Conservation (phyloP, 2,329 filamentous ascomycete genomes). For the Aaosphaeria arxii region DNA sequence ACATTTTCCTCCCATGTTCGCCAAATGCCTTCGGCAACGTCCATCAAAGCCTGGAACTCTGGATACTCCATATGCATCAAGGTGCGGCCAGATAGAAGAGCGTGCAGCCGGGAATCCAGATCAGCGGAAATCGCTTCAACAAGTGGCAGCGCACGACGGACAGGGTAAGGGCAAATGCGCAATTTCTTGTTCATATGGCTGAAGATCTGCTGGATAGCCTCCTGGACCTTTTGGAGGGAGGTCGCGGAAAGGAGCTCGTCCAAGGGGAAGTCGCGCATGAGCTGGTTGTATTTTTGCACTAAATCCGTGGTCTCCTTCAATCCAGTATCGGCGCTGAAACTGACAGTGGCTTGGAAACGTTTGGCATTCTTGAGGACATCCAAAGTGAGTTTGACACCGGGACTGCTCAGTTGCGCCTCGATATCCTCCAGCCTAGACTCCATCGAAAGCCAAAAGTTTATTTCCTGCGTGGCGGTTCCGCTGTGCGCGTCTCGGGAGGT, state of each 20-base stretch:
- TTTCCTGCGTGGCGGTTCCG: conserved; percentile 88
- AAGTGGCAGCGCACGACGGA: conserved; percentile 85
- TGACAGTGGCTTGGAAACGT: conserved; percentile 95
- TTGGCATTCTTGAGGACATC: conserved; percentile 96
- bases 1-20: conserved; percentile 90
- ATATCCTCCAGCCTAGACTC: conserved; percentile 90
- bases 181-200: conserved; percentile 96
- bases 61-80: conserved; percentile 90
- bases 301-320: conserved; percentile 93
- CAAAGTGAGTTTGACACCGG: conserved; percentile 85
- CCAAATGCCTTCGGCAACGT: conserved; percentile 80
- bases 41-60: conserved; percentile 85
- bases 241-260: conserved; percentile 93
- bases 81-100: conserved; percentile 78
- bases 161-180: conserved; percentile 92
- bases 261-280: conserved; percentile 96
- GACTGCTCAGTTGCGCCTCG: conserved; percentile 80
- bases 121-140: conserved; percentile 96
- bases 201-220: conserved; percentile 88
- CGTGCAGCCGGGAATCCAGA: conserved; percentile 81
- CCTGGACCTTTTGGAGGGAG: conserved; percentile 81
- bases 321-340: conserved; percentile 93
- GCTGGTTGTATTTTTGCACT: conserved; percentile 97
- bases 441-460: conserved; percentile 99
- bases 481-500: conserved; percentile 79